These are phyloP conservation scores for Neurospora intermedia DNA, from an alignment of 495 filamentous ascomycete genomes.

Conservation along the genomic window DNA sequence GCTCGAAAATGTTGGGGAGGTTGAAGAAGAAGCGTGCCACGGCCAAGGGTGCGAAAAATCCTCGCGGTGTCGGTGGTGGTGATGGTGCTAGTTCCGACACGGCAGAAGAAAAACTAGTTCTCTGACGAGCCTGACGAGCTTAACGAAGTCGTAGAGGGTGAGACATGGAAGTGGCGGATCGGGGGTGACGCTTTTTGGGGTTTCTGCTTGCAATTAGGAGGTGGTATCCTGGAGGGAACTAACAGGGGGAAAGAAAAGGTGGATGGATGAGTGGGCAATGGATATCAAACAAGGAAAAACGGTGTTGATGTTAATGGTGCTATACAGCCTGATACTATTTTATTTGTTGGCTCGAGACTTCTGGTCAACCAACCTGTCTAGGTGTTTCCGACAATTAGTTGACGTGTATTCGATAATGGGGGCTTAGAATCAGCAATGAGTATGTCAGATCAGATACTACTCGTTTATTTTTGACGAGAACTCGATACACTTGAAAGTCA, in stretches of 20 bases:
- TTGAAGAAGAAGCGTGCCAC: background rate
- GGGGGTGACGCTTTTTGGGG: background rate
- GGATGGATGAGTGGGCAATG: background rate
- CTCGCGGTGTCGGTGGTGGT: background rate
- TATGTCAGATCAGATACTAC: no score
- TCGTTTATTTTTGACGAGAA: no score
- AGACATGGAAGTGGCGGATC: background rate
- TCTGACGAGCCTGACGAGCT: background rate
- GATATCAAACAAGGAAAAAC: background rate
- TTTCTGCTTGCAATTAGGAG: background rate
- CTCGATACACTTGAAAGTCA: no score
- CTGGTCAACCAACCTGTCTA: no score
- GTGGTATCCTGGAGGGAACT: no score
- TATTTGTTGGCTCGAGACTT: no score
- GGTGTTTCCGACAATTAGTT: no score
- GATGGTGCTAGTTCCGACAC: background rate
- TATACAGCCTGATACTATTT: no score
- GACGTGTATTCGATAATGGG: no score
- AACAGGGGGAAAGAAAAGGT: background rate
- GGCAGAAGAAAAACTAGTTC: background rate
- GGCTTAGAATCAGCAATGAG: no score
- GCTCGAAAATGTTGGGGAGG: background rate
- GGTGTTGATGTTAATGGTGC: background rate
- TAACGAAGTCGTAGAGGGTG: background rate
- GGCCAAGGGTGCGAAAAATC: background rate